Percentiles rank a stretch among this genome's conserved stretches.
Evolutionary conservation across 2,329 filamentous ascomycete species (phyloP).

Genomic region (Penicillium janthinellum): DNA sequence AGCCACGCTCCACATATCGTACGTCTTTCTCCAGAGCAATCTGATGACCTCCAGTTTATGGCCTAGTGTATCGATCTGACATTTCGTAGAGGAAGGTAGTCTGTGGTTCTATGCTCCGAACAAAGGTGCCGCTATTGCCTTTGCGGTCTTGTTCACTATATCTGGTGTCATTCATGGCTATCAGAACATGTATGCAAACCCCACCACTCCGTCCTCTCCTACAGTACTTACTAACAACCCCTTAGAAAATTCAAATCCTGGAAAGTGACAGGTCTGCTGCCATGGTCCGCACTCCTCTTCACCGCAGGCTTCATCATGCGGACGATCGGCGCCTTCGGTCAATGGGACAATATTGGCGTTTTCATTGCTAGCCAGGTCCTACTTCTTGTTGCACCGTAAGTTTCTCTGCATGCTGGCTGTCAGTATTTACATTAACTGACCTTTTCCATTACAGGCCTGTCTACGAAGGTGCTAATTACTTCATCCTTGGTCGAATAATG

Average conservation of each 20-base stretch:
- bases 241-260: conserved; percentile 44
- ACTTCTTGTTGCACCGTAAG: conserved; percentile 45
- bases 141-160: conserved; percentile 43
- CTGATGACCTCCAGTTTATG: not conserved
- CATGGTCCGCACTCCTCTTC: conserved; percentile 47
- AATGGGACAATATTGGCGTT: conserved; percentile 39
- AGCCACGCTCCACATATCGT: conserved; percentile 31
- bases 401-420: not conserved
- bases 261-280: conserved; percentile 45
- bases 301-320: conserved; percentile 42
- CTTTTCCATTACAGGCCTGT: conserved; percentile 32
- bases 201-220: not conserved
- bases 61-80: conserved; percentile 12
- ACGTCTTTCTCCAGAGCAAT: conserved; percentile 7
- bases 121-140: conserved; percentile 45
- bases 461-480: conserved; percentile 52
- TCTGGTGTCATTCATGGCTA: conserved; percentile 43
- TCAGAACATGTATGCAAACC: conserved; percentile 38
- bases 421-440: not conserved
- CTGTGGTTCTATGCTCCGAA: conserved; percentile 47
- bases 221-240: conserved; percentile 5
- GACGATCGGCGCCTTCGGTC: conserved; percentile 39
- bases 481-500: conserved; percentile 56
- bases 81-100: conserved; percentile 34
- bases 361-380: conserved; percentile 45